Evolutionary conservation across 495 filamentous ascomycete genomes (phyloP).

Genomic region (Penicillium turbatum): DNA sequence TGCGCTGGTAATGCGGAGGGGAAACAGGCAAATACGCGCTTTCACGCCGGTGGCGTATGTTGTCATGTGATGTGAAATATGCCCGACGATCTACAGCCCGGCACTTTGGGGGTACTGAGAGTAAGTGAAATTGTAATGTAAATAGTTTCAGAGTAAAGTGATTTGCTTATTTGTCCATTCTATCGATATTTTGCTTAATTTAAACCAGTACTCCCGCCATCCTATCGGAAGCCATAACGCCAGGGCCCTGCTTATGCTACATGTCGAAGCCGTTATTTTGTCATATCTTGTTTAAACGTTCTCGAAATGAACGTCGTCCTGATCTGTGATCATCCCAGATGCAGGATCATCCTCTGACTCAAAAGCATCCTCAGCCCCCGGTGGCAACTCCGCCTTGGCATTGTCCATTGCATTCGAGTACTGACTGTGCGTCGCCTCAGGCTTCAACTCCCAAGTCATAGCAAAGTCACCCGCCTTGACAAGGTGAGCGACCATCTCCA

Average conservation of each 20-base stretch:
- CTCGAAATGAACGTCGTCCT: conserved; percentile 74
- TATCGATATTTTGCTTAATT: neutral
- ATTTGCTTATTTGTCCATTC: conserved; percentile 1
- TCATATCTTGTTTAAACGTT: conserved; percentile 46
- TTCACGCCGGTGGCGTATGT: neutral
- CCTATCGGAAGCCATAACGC: conserved; percentile 16
- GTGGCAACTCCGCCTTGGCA: conserved; percentile 46
- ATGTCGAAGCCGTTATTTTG: conserved; percentile 3
- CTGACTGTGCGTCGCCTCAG: conserved; percentile 60
- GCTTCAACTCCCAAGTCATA: conserved; percentile 76
- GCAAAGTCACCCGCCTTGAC: conserved; percentile 77
- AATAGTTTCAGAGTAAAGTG: neutral
- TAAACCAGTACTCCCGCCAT: neutral
- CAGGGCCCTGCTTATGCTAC: conserved; percentile 29
- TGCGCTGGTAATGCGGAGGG: neutral
- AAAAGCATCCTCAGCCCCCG: conserved; percentile 37
- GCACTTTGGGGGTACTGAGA: neutral
- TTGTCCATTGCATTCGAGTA: conserved; percentile 40
- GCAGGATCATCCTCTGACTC: conserved; percentile 45
- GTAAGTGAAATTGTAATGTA: neutral
- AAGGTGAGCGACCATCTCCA: conserved; percentile 77
- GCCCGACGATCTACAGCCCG: neutral
- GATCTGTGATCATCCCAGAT: conserved; percentile 50
- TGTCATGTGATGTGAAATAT: neutral
- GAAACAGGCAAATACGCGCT: conserved; percentile 3